These are phyloP conservation scores for Puccinia polysora DNA, from an alignment of 1,284 basidiomycete species.

Conservation along the genomic window DNA sequence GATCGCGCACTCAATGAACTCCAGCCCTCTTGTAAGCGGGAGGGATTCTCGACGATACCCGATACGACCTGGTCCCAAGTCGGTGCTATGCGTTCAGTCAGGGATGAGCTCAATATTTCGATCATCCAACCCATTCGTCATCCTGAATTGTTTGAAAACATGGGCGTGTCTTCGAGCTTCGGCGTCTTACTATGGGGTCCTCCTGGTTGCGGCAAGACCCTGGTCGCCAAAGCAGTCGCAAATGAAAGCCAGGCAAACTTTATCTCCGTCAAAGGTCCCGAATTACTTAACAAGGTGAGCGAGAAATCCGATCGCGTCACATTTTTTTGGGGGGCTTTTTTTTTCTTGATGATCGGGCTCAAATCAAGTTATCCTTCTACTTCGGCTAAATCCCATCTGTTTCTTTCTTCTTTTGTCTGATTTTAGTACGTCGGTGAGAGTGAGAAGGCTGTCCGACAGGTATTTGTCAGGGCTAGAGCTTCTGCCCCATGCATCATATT, in stretches of 20 bases:
- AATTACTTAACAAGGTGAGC: conserved; percentile 94
- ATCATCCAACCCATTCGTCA: conserved; percentile 89
- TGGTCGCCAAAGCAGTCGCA: conserved; percentile 92
- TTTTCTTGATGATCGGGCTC: conserved; percentile 7
- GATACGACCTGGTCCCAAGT: conserved; percentile 93
- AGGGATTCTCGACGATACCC: conserved; percentile 94
- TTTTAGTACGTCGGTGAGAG: conserved; percentile 91
- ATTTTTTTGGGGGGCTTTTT: neutral
- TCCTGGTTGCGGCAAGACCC: conserved; percentile 92
- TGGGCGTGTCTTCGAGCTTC: conserved; percentile 80
- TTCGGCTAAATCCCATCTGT: neutral
- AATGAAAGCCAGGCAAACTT: conserved; percentile 92
- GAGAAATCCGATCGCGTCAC: no score
- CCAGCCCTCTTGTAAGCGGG: conserved; percentile 92
- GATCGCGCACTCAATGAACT: conserved; percentile 71
- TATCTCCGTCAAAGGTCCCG: conserved; percentile 94
- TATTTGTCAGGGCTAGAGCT: conserved; percentile 80
- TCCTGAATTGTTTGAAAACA: conserved; percentile 78
- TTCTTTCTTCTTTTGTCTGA: neutral
- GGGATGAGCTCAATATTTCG: conserved; percentile 93
- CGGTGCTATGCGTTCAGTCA: conserved; percentile 77
- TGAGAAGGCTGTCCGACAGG: conserved; percentile 87
- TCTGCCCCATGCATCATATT: conserved; percentile 86
- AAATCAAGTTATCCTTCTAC: neutral
- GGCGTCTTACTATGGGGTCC: conserved; percentile 98